Base-by-base conservation (phyloP, 1,284 basidiomycete species). In the Puccinia triticina region DNA sequence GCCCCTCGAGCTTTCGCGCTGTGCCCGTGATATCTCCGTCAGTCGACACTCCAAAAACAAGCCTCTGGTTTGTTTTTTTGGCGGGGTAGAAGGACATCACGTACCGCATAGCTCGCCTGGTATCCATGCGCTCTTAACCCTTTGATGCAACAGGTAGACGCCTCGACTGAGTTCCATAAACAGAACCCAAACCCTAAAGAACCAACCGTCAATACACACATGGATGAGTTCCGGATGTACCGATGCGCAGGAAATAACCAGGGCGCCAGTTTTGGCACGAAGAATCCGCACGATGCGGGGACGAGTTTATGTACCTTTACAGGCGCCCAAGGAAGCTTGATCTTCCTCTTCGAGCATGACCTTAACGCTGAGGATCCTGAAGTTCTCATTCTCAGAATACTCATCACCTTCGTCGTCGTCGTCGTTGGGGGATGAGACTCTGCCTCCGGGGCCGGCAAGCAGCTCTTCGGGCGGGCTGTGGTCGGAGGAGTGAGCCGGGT, bases 131-230 rank as follows among this genome's bases (percentile, higher is more conserved):
- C 48, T 40, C 77, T 61, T 29, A 79, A 66, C 32, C 64, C 48
- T 26, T 79, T 43, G 55, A 79, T 79, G 67, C 77, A 79, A n/a
- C 48, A 8, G 11, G 48, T 66, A 0, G 77, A 26, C 8, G 77
- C 77, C 16, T 79, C 48, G 0, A 71, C 55, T 12, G 64, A 69
- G 43, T 67, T 69, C 77, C 77, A 79, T 18, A 79, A 71, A 50
- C 77, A 79, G 57, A 79, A 79, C 40, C 77, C 77, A 59, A 66
- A 79, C 40, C 77, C 77, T 79, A 37, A 66, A n/a, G n/a, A n/a
- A n/a, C n/a, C n/a, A n/a, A n/a, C n/a, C n/a, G n/a, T n/a, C 8
- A 46, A 77, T 46, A 50, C 37, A 40, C 32, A 2, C 59, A 34
- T 64, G 21, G 10, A 5, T 43, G n/a, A n/a, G n/a, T n/a, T n/a